phyloP scores from a whole-genome alignment of 1,284 basidiomycete genomes.

The Tilletiaria anomala region DNA sequence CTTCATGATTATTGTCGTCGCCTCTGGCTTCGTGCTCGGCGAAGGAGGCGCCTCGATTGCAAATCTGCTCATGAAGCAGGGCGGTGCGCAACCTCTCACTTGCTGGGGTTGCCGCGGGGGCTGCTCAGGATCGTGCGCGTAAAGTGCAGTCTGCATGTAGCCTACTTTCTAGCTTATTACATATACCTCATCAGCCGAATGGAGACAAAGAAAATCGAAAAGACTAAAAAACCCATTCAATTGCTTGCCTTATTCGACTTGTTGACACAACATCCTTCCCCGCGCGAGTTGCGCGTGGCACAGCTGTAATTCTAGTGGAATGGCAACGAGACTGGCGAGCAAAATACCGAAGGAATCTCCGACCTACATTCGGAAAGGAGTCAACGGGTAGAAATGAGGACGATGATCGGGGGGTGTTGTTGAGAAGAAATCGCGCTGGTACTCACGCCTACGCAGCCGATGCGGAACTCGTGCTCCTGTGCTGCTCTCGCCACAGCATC shows the following conservation, averaged over 20 bases:
- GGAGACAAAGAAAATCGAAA: too few species aligned
- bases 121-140: too few species aligned
- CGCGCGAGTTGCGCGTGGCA: background rate
- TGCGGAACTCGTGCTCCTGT: background rate
- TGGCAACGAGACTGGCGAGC: background rate
- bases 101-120: conserved; percentile 71
- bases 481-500: background rate
- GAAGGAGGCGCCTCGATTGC: conserved; percentile 76
- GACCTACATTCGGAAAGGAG: too few species aligned
- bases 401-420: too few species aligned
- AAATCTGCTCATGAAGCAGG: conserved; percentile 58
- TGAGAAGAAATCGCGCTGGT: too few species aligned
- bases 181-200: too few species aligned
- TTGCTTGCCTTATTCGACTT: too few species aligned
- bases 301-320: background rate
- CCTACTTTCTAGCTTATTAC: too few species aligned
- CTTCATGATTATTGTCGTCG: conserved; percentile 57
- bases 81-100: conserved; percentile 54
- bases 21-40: conserved; percentile 86
- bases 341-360: background rate
- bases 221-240: too few species aligned
- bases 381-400: too few species aligned
- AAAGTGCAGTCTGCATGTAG: too few species aligned
- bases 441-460: background rate
- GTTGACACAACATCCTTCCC: background rate